Evolutionary conservation across 2,329 filamentous ascomycete species (phyloP).

Genomic region (Fusarium sp.): DNA sequence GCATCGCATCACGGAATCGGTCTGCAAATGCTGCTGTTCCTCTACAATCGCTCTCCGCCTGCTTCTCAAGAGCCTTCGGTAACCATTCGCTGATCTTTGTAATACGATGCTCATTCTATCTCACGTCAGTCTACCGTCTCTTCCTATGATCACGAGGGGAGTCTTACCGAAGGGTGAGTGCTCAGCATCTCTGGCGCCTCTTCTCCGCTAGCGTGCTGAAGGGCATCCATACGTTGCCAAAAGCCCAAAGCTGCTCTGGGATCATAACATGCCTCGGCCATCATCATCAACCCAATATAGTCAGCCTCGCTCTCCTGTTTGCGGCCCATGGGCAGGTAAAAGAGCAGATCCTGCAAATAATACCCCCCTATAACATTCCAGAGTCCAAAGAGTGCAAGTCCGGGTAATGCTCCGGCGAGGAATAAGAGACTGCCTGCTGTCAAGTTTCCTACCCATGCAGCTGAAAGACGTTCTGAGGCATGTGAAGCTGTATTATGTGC

Average conservation of each 20-base stretch:
- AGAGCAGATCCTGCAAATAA: conserved; percentile 70
- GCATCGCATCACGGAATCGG: conserved; percentile 63
- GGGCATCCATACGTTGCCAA: conserved; percentile 74
- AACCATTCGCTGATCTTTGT: conserved; percentile 74
- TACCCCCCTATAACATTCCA: conserved; percentile 60
- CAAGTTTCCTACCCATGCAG: conserved; percentile 64
- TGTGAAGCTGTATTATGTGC: conserved; percentile 80
- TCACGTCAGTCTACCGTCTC: neutral
- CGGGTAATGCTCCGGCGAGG: conserved; percentile 59
- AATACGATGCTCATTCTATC: conserved; percentile 70
- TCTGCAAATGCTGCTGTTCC: conserved; percentile 66
- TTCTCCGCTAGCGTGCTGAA: conserved; percentile 55
- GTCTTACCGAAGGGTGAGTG: conserved; percentile 79
- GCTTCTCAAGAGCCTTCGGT: conserved; percentile 67
- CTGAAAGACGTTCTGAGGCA: conserved; percentile 71
- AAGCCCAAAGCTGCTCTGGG: conserved; percentile 74
- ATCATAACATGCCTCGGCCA: conserved; percentile 83
- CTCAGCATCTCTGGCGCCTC: conserved; percentile 77
- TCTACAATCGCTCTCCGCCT: conserved; percentile 65
- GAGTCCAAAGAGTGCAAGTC: conserved; percentile 54
- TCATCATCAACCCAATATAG: conserved; percentile 85
- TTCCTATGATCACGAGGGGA: neutral
- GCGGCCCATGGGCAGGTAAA: conserved; percentile 75
- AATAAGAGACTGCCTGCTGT: conserved; percentile 64
- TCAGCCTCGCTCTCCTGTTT: conserved; percentile 83